Conservation (phyloP, 768 basidiomycete species). For the Hortiboletus campestris region DNA sequence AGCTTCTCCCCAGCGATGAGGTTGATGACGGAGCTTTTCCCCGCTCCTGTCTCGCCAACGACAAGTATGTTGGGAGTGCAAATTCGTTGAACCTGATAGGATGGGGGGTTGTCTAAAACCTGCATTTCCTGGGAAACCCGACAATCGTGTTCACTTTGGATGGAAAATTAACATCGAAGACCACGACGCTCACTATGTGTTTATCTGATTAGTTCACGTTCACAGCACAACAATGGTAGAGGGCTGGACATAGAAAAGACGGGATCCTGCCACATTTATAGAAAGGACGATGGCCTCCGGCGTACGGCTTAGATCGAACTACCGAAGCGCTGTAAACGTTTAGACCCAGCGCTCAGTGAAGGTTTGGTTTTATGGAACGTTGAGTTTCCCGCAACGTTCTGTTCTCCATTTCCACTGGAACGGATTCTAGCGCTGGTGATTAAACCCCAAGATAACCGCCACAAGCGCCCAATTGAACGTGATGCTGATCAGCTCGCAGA, state of each 20-base stretch:
- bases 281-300: not conserved
- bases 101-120: not conserved
- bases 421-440: conserved; percentile 4
- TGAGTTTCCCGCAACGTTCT: not conserved
- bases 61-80: conserved; percentile 34
- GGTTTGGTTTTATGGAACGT: conserved; percentile 1
- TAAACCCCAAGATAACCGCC: not conserved
- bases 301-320: not conserved
- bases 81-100: conserved; percentile 10
- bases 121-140: conserved; percentile 4
- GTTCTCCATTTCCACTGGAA: not conserved
- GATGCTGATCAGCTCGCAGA: not conserved
- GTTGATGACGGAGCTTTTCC: conserved; percentile 43
- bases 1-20: conserved; percentile 30
- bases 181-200: conserved; percentile 7
- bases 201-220: not conserved
- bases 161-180: not conserved
- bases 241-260: not conserved
- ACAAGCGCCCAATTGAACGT: not conserved
- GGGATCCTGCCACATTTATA: conserved; percentile 8
- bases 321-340: not conserved
- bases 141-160: not conserved
- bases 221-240: not conserved
- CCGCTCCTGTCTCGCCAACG: conserved; percentile 32
- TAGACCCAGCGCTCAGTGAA: not conserved